A percentile compares a stretch with the other conserved stretches of the same genome.
phyloP scores from a whole-genome alignment of 192 early-diverging fungal species.

The Coemansia sp. region DNA sequence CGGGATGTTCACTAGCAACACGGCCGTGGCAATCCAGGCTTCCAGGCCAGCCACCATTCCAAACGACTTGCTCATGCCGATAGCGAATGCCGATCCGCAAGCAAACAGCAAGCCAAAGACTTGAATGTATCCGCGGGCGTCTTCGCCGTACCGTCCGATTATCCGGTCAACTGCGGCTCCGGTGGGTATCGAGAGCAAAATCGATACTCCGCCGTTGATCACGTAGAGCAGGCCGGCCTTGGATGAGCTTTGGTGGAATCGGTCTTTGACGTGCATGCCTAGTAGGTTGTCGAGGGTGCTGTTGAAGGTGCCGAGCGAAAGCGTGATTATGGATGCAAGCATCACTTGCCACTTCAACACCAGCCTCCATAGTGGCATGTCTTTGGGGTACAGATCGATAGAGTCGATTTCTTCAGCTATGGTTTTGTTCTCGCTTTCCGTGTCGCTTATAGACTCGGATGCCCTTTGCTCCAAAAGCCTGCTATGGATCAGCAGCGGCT shows the following conservation, averaged over 20 bases:
- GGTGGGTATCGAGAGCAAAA: constrained; percentile 25
- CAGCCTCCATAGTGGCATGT: constrained; percentile 36
- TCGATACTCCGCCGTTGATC: constrained; percentile 30
- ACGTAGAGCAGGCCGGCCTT: constrained; percentile 37
- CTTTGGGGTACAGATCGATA: neutral
- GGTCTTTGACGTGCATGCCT: constrained; percentile 36
- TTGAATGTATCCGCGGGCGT: constrained; percentile 24
- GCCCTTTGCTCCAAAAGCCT: constrained; percentile 8
- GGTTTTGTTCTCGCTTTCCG: neutral
- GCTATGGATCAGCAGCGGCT: constrained; percentile 28
- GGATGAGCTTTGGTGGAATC: constrained; percentile 21
- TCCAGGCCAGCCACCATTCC: constrained; percentile 17
- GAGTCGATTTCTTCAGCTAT: constrained; percentile 1
- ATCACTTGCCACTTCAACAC: constrained; percentile 47
- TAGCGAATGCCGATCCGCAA: constrained; percentile 16
- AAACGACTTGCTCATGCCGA: constrained; percentile 41
- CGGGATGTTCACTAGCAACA: constrained; percentile 36
- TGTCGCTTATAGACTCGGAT: constrained; percentile 3
- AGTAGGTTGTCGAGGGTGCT: constrained; percentile 38
- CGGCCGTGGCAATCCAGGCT: constrained; percentile 14
- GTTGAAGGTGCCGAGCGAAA: constrained; percentile 22
- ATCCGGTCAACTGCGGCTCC: constrained; percentile 30
- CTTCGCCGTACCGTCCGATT: constrained; percentile 27
- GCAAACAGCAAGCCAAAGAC: constrained; percentile 22
- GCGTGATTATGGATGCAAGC: constrained; percentile 31